Conservation (phyloP, 345 rosid species). For the Aurinia saxatilis region DNA sequence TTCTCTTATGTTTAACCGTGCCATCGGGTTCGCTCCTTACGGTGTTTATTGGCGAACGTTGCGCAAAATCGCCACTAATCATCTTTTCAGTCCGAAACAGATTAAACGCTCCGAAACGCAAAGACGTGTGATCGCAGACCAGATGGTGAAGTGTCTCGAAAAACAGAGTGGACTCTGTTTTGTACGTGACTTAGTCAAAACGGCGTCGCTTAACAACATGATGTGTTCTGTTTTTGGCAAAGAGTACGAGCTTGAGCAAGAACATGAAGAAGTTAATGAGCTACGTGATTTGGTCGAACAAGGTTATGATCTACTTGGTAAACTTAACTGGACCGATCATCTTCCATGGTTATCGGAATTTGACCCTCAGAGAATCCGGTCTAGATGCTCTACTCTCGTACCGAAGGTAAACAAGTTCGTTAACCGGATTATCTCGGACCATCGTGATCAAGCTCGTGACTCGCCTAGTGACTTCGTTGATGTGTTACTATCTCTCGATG, state of each 20-base stretch:
- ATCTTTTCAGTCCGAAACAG: slow-evolving; percentile 59
- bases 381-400: slow-evolving; percentile 51
- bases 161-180: slow-evolving; percentile 22
- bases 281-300: slow-evolving; percentile 50
- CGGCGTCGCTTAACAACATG: slow-evolving; percentile 67
- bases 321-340: slow-evolving; percentile 67
- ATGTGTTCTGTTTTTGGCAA: slow-evolving; percentile 70
- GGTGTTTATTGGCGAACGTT: slow-evolving; percentile 77
- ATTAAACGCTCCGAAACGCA: slow-evolving; percentile 44
- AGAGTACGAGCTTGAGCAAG: slow-evolving; percentile 34
- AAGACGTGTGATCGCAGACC: slow-evolving; percentile 36
- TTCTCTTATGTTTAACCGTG: slow-evolving; percentile 60
- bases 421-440: slow-evolving; percentile 45
- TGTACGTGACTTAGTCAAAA: slow-evolving; percentile 47
- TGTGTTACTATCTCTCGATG: slow-evolving; percentile 53
- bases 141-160: slow-evolving; percentile 34
- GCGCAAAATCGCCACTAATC: slow-evolving; percentile 49
- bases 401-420: slow-evolving; percentile 65
- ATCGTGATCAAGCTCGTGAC: slow-evolving; percentile 27
- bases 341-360: slow-evolving; percentile 53
- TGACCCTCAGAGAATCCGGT: slow-evolving; percentile 63
- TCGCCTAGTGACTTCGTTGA: slow-evolving; percentile 54
- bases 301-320: slow-evolving; percentile 63
- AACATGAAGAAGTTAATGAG: slow-evolving; percentile 35
- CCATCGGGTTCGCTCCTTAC: slow-evolving; percentile 72